These are phyloP conservation scores for Bryoglossum gracile DNA, from an alignment of 495 filamentous ascomycete species.

Conservation along the genomic window DNA sequence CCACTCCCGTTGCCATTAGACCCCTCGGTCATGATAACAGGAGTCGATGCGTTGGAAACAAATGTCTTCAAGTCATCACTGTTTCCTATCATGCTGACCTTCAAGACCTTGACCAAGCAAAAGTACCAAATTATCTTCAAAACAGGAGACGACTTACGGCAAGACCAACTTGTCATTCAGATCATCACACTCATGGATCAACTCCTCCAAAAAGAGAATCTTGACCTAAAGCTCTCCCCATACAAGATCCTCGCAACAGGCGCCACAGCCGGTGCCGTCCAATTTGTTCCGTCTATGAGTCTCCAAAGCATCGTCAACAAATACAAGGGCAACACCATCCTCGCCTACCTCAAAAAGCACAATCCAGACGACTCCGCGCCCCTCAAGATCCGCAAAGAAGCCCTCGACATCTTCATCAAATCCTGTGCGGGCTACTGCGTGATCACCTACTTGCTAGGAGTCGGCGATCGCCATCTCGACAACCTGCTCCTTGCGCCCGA, in stretches of 20 bases:
- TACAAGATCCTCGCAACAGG: conserved; percentile 95
- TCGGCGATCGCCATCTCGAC: conserved; percentile 93
- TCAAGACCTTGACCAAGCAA: conserved; percentile 67
- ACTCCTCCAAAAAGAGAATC: conserved; percentile 90
- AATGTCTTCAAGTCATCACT: conserved; percentile 94
- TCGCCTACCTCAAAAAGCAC: conserved; percentile 81
- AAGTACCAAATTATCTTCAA: conserved; percentile 95
- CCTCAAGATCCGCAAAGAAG: conserved; percentile 81
- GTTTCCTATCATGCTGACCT: conserved; percentile 82
- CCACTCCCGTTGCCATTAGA: conserved; percentile 85
- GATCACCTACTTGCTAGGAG: conserved; percentile 97
- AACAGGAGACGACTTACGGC: conserved; percentile 90
- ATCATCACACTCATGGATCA: conserved; percentile 98
- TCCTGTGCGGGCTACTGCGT: conserved; percentile 98
- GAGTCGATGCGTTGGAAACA: conserved; percentile 76
- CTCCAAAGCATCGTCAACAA: conserved; percentile 74
- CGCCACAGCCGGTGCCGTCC: conserved; percentile 79
- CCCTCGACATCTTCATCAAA: conserved; percentile 92
- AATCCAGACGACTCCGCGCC: conserved; percentile 82
- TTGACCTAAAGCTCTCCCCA: conserved; percentile 89
- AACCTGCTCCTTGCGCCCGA: conserved; percentile 88
- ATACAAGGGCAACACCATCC: conserved; percentile 62
- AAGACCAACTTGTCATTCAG: conserved; percentile 96
- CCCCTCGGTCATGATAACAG: conserved; percentile 68
- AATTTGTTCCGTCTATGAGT: conserved; percentile 82